Evolutionary conservation across 2,329 filamentous ascomycete genomes (phyloP), one percentile per base, ranked within the genome.

Genomic region (Chaetoscypha palmicola): DNA sequence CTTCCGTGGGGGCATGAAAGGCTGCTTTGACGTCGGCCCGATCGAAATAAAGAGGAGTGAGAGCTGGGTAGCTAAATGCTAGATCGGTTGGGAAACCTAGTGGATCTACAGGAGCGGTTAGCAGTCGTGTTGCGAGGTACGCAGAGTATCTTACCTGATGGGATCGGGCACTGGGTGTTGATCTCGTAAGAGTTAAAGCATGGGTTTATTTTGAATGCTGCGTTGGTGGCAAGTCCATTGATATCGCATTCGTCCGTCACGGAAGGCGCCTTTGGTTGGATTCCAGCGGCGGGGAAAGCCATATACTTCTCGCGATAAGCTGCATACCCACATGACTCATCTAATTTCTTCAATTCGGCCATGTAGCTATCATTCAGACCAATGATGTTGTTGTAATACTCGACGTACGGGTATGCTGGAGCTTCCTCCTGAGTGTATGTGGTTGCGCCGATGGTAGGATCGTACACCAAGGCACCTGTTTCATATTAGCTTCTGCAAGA

Each of bases 121-220:
- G 11, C 4, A 23, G 14, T 8, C 11, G 9, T 11, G 14, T 38
- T 14, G 11, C 4, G 9, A 17, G 22, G 16, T 14, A 11, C 5
- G 5, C 5, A 17, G 22, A 9, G 4, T 9, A 26, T 9, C 20
- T 10, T n/a, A 26, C 12, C 20, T n/a, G 36, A 61, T 35, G 55
- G 57, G 22, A 62, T 42, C 0, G 71, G 70, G 54, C 71, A 75
- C 12, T 64, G 65, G 17, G 66, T 62, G 1, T 59, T 64, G 46
- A 71, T 68, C 52, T 70, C 64, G 53, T 73, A 72, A 38, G 69
- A 64, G 56, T 73, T 70, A 62, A 72, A 73, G 59, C 70, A 73
- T 1, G 70, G 69, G 49, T 73, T 73, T 26, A 60, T 54, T 20
- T 64, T 64, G 1, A 68, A 52, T 3, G 64, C 60, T 2, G 66